Percentiles rank a stretch among this genome's conserved stretches.
phyloP scores from a whole-genome alignment of 140 eudicot genomes.

The Erigeron philadelphicus region DNA sequence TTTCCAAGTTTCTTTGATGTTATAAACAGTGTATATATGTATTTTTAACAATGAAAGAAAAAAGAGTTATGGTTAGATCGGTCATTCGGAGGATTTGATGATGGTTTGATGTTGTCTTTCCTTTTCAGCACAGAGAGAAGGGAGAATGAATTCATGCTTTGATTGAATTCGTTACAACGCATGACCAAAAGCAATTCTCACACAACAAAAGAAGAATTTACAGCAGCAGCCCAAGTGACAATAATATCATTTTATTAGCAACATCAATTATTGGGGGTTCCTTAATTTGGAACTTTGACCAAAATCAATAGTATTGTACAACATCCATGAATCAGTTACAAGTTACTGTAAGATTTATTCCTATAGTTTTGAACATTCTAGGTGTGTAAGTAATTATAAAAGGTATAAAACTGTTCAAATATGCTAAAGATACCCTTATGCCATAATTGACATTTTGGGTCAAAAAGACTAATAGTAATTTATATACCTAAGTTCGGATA shows the following conservation, averaged over 20 bases:
- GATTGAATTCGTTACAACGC: too few species aligned
- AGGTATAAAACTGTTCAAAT: conserved; percentile 16
- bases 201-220: neutral
- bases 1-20: too few species aligned
- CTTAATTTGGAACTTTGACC: conserved; percentile 9
- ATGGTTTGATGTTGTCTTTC: too few species aligned
- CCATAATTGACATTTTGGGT: conserved; percentile 4
- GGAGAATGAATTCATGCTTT: too few species aligned
- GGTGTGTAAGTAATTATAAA: conserved; percentile 19
- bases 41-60: too few species aligned
- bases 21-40: too few species aligned
- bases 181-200: neutral
- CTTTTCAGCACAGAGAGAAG: too few species aligned
- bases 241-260: conserved; percentile 12
- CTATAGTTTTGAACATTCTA: conserved; percentile 17
- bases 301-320: conserved; percentile 2
- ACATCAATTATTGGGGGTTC: neutral
- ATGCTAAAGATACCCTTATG: conserved; percentile 16
- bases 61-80: too few species aligned
- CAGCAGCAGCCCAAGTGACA: neutral
- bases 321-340: conserved; percentile 12
- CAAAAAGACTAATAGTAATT: conserved; percentile 30
- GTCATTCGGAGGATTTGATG: too few species aligned
- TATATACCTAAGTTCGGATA: conserved; percentile 60
- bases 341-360: conserved; percentile 5